Conservation (phyloP, 768 basidiomycete genomes). For the Strobilomyces dryophilus region DNA sequence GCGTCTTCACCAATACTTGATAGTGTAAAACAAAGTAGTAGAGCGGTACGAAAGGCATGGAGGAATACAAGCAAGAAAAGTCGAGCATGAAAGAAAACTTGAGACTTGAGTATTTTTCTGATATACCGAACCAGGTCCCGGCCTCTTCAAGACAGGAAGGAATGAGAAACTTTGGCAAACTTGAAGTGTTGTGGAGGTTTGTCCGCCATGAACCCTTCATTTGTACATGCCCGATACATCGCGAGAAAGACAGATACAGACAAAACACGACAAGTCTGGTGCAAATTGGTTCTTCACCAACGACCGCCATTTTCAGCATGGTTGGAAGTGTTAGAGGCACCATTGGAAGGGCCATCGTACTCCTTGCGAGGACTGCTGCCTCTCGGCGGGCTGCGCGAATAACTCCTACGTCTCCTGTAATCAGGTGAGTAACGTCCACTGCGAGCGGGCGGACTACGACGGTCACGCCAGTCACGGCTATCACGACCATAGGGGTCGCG, state of each 20-base stretch:
- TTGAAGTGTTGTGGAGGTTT: slow-evolving; percentile 37
- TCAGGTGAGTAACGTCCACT: slow-evolving; percentile 74
- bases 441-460: slow-evolving; percentile 68
- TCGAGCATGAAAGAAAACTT: slow-evolving; percentile 57
- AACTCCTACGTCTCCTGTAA: slow-evolving; percentile 69
- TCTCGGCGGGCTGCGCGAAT: slow-evolving; percentile 76
- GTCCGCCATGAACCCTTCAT: slow-evolving; percentile 42
- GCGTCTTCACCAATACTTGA: slow-evolving; percentile 36
- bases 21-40: slow-evolving; percentile 45
- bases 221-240: slow-evolving; percentile 41
- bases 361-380: slow-evolving; percentile 58
- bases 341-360: slow-evolving; percentile 42
- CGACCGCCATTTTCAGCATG: slow-evolving; percentile 44
- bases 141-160: slow-evolving; percentile 45
- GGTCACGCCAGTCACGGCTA: slow-evolving; percentile 73
- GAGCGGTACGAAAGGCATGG: slow-evolving; percentile 40
- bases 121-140: slow-evolving; percentile 49
- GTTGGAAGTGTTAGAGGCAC: slow-evolving; percentile 32
- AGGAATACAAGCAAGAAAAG: slow-evolving; percentile 46
- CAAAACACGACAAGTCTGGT: slow-evolving; percentile 22
- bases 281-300: slow-evolving; percentile 49
- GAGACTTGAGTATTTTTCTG: slow-evolving; percentile 56
- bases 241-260: slow-evolving; percentile 27
- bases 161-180: slow-evolving; percentile 49
- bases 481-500: slow-evolving; percentile 68